Evolutionary conservation across 345 rosid genomes (phyloP), one percentile per base, ranked within the genome.

Genomic region (Theobroma cacao): DNA sequence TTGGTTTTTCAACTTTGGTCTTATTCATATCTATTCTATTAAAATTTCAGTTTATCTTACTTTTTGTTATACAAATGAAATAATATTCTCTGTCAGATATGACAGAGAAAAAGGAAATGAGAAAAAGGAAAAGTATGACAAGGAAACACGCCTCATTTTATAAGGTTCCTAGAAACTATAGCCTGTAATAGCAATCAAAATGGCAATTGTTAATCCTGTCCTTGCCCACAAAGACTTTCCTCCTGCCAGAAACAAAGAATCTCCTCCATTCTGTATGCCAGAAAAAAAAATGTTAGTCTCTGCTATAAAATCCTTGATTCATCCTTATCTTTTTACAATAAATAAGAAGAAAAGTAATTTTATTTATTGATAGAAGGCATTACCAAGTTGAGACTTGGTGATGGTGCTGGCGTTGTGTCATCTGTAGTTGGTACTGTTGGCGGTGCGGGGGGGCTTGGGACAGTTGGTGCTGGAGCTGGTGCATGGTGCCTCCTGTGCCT

Each of bases 381-480:
- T 87, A 91, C 91, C 91, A 83, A 78, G 72, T 85, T 86, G 81
- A 78, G 81, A 68, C 82, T 81, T 55, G 98, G 98, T 14, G 97
- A 86, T 80, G 98, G 98, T 78, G 98, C 97, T 55, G 98, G 98
- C 36, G 89, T 80, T 24, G 88, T 84, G 72, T 89, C 97, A 58
- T 88, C 90, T 2, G 90, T 68, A 40, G 80, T 89, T 73, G 91
- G 77, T 20, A 86, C 67, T 7, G 92, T 79, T 31, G 97, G 94
- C 63, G 98, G 97, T 69, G 96, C 83, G n/a, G 98, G 97, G 26
- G 98, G 98, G 82, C 98, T 91, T 11, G 87, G 90, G 28, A 85
- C 84, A 20, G 33, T 78, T 76, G 97, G 97, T 66, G 90, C 95
- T 36, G 93, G 91, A 33, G 97, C 94, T 63, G 89, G 92, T 17